Base-by-base conservation (phyloP, 2,329 filamentous ascomycete species). In the Neurospora sp. region DNA sequence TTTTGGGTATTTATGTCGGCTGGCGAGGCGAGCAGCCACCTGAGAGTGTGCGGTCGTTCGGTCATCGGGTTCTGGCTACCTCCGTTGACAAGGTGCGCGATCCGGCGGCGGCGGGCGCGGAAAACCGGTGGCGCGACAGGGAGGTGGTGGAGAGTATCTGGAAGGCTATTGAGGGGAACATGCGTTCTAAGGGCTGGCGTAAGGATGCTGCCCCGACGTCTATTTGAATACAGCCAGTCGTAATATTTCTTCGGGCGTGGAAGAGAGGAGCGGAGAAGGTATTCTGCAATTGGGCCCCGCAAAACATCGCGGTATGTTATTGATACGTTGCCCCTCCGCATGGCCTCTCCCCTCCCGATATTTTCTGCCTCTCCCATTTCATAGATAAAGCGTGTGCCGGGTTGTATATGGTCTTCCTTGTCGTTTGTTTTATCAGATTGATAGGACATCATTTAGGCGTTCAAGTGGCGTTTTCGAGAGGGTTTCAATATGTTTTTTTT, bases 131-230 rank as follows among this genome's bases (percentile, higher is more conserved):
- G 89, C 86, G 95, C 75, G 96, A 99, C 81, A 87, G 94, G 67
- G 96, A 98, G 82, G 89, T 96, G 19, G 93, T 97, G 10, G 96
- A 98, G 84, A 85, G 89, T 71, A 92, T 99, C 72, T 99, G 96
- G 96, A 91, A 91, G 77, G 84, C 88, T 4, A 91, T 99, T 73
- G 96, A 98, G 84, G 86, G 86, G 74, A 91, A 91, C 73, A 98
- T 99, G 96, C 87, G 90, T 76, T 85, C 86, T 71, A 92, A 90
- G 78, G 95, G 93, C 2, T 97, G 93, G 93, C 88, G 86, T 69
- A 89, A 86, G 77, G 91, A 93, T 75, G 87, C 86, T 6, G 88
- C 89, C 10, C 89, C 90, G 1, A 79, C 83, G 23, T 82, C 83
- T 67, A 85, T 87, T 39, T 76, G 69, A 71, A 39, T 17, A 62